phyloP scores from a whole-genome alignment of 257 asterid species.

The Eustoma russellianum region DNA sequence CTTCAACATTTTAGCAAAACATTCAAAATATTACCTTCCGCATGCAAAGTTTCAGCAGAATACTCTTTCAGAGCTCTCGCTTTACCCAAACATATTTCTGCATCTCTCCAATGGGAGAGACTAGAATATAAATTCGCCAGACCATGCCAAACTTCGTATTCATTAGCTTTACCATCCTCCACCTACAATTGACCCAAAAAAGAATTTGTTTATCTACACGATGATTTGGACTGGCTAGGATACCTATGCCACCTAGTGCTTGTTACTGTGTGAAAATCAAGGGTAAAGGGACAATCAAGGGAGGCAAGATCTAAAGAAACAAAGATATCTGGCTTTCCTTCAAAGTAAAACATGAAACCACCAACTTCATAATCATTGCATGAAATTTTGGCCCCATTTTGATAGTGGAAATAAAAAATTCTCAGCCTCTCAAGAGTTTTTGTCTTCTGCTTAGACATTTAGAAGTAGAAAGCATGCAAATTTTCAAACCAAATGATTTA shows the following conservation, averaged over 20 bases:
- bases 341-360: too few species aligned
- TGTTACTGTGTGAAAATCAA: background rate
- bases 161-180: slow-evolving; percentile 65
- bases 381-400: too few species aligned
- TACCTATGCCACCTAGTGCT: background rate
- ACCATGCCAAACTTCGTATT: slow-evolving; percentile 95
- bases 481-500: too few species aligned
- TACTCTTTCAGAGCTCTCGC: slow-evolving; percentile 65
- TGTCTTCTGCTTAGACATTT: too few species aligned
- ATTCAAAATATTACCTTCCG: slow-evolving; percentile 53
- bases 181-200: slow-evolving; percentile 28
- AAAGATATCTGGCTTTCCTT: too few species aligned
- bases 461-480: too few species aligned
- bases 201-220: background rate
- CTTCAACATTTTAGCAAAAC: background rate
- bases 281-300: background rate
- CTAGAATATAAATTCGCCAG: slow-evolving; percentile 80
- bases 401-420: too few species aligned
- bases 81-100: slow-evolving; percentile 80
- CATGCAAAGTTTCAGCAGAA: slow-evolving; percentile 78
- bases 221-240: background rate
- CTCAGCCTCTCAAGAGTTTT: too few species aligned
- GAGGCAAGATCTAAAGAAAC: too few species aligned
- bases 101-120: slow-evolving; percentile 90
- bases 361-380: too few species aligned